phyloP scores from a whole-genome alignment of 1,139 yeast species.

The Nematodospora anomalae region DNA sequence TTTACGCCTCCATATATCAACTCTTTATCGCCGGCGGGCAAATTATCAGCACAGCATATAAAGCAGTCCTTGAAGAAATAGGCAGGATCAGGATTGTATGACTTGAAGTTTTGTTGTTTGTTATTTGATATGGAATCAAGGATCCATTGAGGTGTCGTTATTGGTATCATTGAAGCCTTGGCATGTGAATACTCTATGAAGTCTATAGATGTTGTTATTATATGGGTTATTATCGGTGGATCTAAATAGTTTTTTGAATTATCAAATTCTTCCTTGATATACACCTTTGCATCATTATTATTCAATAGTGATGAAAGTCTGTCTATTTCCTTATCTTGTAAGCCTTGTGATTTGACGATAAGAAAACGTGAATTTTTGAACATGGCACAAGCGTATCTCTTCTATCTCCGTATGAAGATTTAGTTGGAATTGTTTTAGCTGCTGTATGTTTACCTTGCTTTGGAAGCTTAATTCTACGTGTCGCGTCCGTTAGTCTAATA shows the following conservation, averaged over 20 bases:
- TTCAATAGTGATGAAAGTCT: constrained; percentile 23
- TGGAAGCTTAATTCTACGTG: too few species aligned
- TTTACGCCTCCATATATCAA: constrained; percentile 64
- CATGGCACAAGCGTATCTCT: constrained; percentile 17
- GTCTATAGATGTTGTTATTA: constrained; percentile 53
- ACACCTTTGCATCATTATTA: constrained; percentile 25
- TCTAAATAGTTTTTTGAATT: constrained; percentile 25
- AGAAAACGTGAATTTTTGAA: constrained; percentile 43
- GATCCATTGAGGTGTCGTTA: constrained; percentile 69
- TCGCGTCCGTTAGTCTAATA: too few species aligned
- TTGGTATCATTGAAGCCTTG: constrained; percentile 60
- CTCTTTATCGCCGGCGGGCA: constrained; percentile 62
- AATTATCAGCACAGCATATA: constrained; percentile 59
- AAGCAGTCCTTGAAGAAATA: constrained; percentile 62
- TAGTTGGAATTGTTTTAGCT: too few species aligned
- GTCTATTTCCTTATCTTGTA: constrained; percentile 18
- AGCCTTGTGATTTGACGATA: constrained; percentile 35
- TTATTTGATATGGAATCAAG: constrained; percentile 44
- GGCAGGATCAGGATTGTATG: constrained; percentile 69
- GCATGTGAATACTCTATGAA: constrained; percentile 58
- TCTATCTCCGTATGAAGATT: too few species aligned
- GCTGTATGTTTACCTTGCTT: too few species aligned
- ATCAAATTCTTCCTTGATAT: constrained; percentile 26
- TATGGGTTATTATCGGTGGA: constrained; percentile 39
- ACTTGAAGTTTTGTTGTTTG: constrained; percentile 49